These are phyloP conservation scores for Candida sanyaensis DNA, from an alignment of 1,139 yeast species.

Conservation along the genomic window DNA sequence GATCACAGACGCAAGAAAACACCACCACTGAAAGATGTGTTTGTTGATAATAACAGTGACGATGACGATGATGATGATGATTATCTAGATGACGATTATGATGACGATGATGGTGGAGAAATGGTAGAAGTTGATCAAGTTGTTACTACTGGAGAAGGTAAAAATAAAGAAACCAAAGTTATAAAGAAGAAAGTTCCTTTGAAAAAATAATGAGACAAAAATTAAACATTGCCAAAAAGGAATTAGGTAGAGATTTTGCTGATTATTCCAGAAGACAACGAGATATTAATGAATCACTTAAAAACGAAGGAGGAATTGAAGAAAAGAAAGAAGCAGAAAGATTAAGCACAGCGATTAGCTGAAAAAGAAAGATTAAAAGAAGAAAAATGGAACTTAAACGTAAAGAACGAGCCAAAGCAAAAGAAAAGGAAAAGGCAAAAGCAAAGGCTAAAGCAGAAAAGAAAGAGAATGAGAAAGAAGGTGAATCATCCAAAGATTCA, in stretches of 20 bases:
- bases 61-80: constrained; percentile 13
- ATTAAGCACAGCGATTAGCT: constrained; percentile 8
- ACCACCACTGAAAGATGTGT: constrained; percentile 9
- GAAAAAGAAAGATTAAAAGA: constrained; percentile 4
- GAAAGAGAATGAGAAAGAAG: constrained; percentile 7
- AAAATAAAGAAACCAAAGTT: constrained; percentile 10
- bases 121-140: constrained; percentile 14
- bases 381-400: constrained; percentile 4
- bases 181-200: constrained; percentile 27
- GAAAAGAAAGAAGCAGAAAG: constrained; percentile 14
- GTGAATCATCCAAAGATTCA: constrained; percentile 1
- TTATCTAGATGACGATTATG: too few species aligned
- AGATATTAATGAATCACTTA: constrained; percentile 18
- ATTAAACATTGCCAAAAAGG: constrained; percentile 29
- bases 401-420: background rate
- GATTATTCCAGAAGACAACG: constrained; percentile 28
- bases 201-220: constrained; percentile 26
- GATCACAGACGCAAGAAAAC: constrained; percentile 19
- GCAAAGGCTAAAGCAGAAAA: constrained; percentile 4
- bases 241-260: constrained; percentile 33
- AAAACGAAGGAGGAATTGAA: constrained; percentile 9
- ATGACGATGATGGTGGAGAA: background rate
- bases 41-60: constrained; percentile 17
- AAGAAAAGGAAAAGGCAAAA: constrained; percentile 1
- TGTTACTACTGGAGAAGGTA: constrained; percentile 6